Conservation (phyloP, 805 yeast species). For the Zygotorulaspora florentina region DNA sequence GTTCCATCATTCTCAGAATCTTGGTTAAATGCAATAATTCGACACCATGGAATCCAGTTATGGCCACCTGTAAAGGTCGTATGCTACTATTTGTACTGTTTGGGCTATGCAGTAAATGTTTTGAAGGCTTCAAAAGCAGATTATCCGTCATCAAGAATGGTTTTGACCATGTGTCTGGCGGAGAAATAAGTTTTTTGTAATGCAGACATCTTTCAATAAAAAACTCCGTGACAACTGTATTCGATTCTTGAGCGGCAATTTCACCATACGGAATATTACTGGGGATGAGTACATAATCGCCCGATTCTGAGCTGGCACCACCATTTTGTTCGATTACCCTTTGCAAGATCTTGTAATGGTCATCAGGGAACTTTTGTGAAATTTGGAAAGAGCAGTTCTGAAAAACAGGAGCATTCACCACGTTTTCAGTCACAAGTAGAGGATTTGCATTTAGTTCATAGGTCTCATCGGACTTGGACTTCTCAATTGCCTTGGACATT, state of each 20-base stretch:
- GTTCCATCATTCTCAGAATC: constrained; percentile 50
- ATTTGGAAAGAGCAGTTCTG: constrained; percentile 16
- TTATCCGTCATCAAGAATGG: constrained; percentile 40
- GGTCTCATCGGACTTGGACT: neutral
- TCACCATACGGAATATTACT: constrained; percentile 17
- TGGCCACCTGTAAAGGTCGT: constrained; percentile 37
- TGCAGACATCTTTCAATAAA: constrained; percentile 69
- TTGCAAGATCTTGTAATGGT: constrained; percentile 19
- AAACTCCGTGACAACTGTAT: constrained; percentile 66
- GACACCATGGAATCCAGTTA: constrained; percentile 75
- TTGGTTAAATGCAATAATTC: constrained; percentile 68
- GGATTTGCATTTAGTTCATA: neutral
- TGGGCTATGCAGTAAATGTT: constrained; percentile 15
- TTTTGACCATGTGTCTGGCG: constrained; percentile 58
- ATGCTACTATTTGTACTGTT: constrained; percentile 14
- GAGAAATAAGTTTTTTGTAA: constrained; percentile 42
- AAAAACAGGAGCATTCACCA: constrained; percentile 11
- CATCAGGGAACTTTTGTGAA: constrained; percentile 16
- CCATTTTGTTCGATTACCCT: constrained; percentile 27
- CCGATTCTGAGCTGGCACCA: constrained; percentile 16
- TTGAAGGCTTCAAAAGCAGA: constrained; percentile 30
- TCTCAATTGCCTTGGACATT: constrained; percentile 16
- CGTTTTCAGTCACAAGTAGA: neutral
- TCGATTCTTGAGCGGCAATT: neutral
- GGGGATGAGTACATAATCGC: constrained; percentile 21